Base-by-base conservation (phyloP, 2,329 filamentous ascomycete genomes). In the Arthrobotrys entomopaga region DNA sequence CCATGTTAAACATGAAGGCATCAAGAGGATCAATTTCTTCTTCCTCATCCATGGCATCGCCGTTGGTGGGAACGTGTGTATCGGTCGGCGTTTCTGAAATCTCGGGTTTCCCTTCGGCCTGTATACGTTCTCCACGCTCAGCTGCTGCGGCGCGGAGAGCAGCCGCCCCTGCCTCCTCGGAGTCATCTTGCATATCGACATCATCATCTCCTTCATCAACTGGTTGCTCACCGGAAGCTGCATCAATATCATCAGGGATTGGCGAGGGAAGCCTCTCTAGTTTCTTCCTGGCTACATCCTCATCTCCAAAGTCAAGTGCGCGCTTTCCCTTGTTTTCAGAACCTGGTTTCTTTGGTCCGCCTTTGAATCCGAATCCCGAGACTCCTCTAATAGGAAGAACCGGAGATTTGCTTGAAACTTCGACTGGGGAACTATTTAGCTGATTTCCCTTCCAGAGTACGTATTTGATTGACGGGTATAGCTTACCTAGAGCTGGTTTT, bases 1-100 rank as follows among this genome's bases (percentile, higher is more conserved):
- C 52, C 34, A 74, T 74, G 40, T 86, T 81, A 64, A 86, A 84
- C 95, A 99, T 99, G 83, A 96, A 99, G n/a, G 93, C 94, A 83
- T 99, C 95, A 42, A 99, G 84, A 6, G 95, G 92, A 81, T 99
- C 95, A 40, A 95, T 83, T 34, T 91, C 88, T 52, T 93, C 91
- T 64, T 92, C 89, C 65, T 88, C 85, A 34, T 83, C 81, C 29
- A 73, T 57, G n/a, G 19, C 40, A 46, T 67, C 57, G 38, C 34
- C 63, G 8, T 64, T 53, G n/a, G 65, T 61, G 26, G 49, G 22
- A 19, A 46, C 38, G 1, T 46, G 42, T 20, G 78, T 77, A 61
- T 79, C 74, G 66, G 29, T 10, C 29, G 78, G 78, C 29, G 56
- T 52, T 58, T 80, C 77, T 53, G 83, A 78, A 24, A 56, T 46